These are phyloP conservation scores for Ceratocystis albifundus DNA, from an alignment of 2,329 filamentous ascomycete species.

Conservation along the genomic window DNA sequence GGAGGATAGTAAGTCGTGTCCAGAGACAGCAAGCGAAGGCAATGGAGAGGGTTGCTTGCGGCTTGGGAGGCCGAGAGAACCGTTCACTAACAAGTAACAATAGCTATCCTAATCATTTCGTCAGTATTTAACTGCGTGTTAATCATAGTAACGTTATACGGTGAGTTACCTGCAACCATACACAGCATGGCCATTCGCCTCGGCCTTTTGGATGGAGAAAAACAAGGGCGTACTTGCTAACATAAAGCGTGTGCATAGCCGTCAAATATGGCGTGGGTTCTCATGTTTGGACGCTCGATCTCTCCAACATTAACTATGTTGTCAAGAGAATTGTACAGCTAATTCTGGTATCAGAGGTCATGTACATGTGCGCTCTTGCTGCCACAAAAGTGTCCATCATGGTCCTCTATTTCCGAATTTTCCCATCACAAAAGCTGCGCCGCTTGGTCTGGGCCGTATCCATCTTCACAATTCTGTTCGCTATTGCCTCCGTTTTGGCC, in stretches of 20 bases:
- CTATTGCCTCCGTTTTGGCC: slow-evolving; percentile 27
- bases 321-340: slow-evolving; percentile 23
- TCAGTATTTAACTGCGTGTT: slow-evolving; percentile 15
- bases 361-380: slow-evolving; percentile 30
- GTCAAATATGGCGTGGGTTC: slow-evolving; percentile 19
- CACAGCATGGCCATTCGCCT: no score
- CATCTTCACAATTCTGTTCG: slow-evolving; percentile 24
- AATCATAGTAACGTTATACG: background rate
- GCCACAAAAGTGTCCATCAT: slow-evolving; percentile 30
- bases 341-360: slow-evolving; percentile 27
- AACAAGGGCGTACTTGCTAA: slow-evolving; percentile 8
- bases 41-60: no score
- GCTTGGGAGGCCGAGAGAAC: background rate
- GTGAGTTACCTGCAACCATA: slow-evolving; percentile 1
- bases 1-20: slow-evolving; percentile 20
- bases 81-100: background rate
- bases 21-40: background rate
- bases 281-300: slow-evolving; percentile 18
- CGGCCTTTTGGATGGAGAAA: background rate
- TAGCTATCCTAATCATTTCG: slow-evolving; percentile 17
- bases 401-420: slow-evolving; percentile 30
- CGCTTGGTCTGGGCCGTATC: slow-evolving; percentile 27
- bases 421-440: slow-evolving; percentile 27
- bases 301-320: slow-evolving; percentile 8
- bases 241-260: slow-evolving; percentile 7